Evolutionary conservation across 257 asterid genomes (phyloP), one percentile per base, ranked within the genome.

Genomic region (Ilex aquifolium): DNA sequence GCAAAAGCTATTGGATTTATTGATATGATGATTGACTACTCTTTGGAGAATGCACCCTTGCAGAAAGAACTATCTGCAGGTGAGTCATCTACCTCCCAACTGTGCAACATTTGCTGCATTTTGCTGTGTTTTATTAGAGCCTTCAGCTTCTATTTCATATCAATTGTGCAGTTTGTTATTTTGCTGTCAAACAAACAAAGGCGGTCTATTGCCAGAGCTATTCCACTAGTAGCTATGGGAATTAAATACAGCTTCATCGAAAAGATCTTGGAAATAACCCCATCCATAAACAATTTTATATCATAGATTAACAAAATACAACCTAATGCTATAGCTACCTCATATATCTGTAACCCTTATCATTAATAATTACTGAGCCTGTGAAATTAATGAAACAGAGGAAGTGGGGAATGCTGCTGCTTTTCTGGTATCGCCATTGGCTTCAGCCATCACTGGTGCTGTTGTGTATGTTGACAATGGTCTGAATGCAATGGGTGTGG

Each of bases 1-100:
- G 95, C 95, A 65, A 90, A 90, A 79, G 95, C 97, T 50, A 90
- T 90, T 48, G 95, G 97, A 61, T 90, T 90, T 69, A 84, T 90
- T 27, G 95, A 90, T 57, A 90, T 83, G 95, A 85, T 90, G 97
- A 87, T 90, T n/a, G 91, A 89, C 66, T 90, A 87, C 81, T 87
- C 97, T 51, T 27, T 79, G 16, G 83, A 71, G 31, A 87, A 90
- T 30, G 85, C 94, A 15, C 97, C 97, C 70, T 85, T 89, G 40
- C 95, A 89, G 86, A 86, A 82, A 71, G 97, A 87, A 78, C 60
- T 90, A 63, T 79, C 95, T 31, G 90, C 95, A 65, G 94, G 95
- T 84, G 69, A 62, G 50, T 56, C 64, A 10, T 1, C 52, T 11
- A 3, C n/a, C 12, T 2, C 15, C n/a, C n/a, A 10, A 14, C 3